Base-by-base conservation (phyloP, 352 stramenopile species). In the Phytophthora syringae region DNA sequence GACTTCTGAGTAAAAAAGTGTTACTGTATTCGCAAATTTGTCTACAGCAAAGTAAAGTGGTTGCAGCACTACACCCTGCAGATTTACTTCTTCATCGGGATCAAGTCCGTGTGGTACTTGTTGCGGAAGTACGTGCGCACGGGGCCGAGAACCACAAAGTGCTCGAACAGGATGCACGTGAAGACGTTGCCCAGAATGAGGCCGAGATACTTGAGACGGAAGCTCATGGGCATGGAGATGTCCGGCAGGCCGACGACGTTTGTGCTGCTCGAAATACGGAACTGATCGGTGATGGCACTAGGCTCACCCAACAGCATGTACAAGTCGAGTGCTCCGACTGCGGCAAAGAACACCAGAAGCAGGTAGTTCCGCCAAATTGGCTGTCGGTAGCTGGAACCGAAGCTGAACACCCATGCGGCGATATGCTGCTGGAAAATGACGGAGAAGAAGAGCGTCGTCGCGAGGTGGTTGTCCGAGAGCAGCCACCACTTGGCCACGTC, bases 401-500 rank as follows among this genome's bases (percentile, higher is more conserved):
- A 67, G 83, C n/a, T n/a, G n/a, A n/a, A n/a, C n/a, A 18, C 68
- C 75, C 54, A 79, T 82, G 7, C 81, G 30, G 77, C 84, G 9
- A 91, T 87, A 45, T 89, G 82, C 76, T 90, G 81, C 62, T 79
- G 87, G 59, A 70, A 88, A 21, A 86, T 77, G 24, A 88, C 67
- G 44, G 89, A 72, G 91, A 56, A 27, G 74, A 83, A 28, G 80
- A 80, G 43, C 75, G n/a, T n/a, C n/a, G n/a, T n/a, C n/a, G n/a
- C 72, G 2, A 90, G 67, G 57, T 85, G 84, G 65, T 71, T 90
- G 72, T 92, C 84, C 61, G 88, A 74, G 9, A 93, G 67, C 22
- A 81, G 63, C 85, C 82, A 92, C 80, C 82, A 90, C 66, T 93
- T 71, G 50, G 86, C 76, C 44, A 90, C 52, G 61, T 92, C 84